Conservation (phyloP, 192 early-diverging fungal species). For the Umbelopsis sp. region DNA sequence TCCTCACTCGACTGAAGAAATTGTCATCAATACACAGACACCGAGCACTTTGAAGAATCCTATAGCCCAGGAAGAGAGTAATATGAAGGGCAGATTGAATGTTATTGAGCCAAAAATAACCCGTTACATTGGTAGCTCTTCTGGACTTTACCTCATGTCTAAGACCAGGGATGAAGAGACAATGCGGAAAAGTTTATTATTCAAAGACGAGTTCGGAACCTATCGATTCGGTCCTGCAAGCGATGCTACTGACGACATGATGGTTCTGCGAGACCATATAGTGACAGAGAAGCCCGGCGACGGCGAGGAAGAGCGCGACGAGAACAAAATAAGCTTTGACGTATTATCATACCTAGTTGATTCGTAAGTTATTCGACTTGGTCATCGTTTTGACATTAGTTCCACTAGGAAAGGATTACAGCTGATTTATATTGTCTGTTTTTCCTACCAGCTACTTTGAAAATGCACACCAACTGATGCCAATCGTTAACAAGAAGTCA, state of each 20-base stretch:
- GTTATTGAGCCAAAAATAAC: constrained; percentile 22
- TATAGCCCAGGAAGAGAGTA: neutral
- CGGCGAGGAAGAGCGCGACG: neutral
- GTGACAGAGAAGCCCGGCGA: constrained; percentile 15
- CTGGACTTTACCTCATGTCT: constrained; percentile 32
- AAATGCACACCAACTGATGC: constrained; percentile 18
- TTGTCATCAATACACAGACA: neutral
- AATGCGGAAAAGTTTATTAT: neutral
- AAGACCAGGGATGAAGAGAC: neutral
- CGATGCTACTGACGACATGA: constrained; percentile 28
- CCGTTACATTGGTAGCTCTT: constrained; percentile 36
- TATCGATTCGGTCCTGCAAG: constrained; percentile 25
- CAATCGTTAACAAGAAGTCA: constrained; percentile 23
- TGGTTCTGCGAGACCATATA: constrained; percentile 28
- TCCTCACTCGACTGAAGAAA: neutral
- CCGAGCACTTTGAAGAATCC: neutral
- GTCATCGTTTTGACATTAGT: too few relatives aligned
- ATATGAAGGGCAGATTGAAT: neutral
- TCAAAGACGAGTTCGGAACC: constrained; percentile 15
- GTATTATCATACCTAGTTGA: neutral
- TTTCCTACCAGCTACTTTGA: constrained; percentile 23
- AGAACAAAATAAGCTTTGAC: neutral
- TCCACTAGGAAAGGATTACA: too few relatives aligned
- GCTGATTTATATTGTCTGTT: too few relatives aligned
- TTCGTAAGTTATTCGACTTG: neutral